Percentiles rank a stretch among this genome's conserved stretches.
These are phyloP conservation scores for Solanum piurae DNA, from an alignment of 257 asterid genomes.

Conservation along the genomic window DNA sequence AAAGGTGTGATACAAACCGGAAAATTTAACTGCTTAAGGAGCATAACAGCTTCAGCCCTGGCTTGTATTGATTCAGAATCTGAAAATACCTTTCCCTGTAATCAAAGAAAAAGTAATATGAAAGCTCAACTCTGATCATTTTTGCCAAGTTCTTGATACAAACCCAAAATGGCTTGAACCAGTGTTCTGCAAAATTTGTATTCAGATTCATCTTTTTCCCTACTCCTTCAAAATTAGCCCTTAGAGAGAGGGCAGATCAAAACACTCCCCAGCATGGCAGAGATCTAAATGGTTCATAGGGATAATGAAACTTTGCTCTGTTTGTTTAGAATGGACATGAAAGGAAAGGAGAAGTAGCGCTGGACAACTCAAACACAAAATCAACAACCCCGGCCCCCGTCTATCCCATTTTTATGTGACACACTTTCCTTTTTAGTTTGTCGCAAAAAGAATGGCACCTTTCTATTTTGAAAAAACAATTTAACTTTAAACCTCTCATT, in stretches of 20 bases:
- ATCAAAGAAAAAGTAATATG: conserved; percentile 6
- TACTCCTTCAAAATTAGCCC: background rate
- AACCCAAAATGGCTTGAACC: background rate
- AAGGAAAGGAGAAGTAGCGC: background rate
- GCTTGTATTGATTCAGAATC: conserved; percentile 98
- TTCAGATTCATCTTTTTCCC: background rate
- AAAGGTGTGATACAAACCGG: conserved; percentile 47
- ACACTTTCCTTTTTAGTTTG: background rate
- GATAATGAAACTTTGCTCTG: background rate
- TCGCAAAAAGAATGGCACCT: background rate
- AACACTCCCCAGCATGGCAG: background rate
- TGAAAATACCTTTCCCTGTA: conserved; percentile 89
- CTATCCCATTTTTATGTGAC: background rate
- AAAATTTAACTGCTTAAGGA: conserved; percentile 89
- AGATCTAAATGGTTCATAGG: background rate
- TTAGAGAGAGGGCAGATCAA: background rate
- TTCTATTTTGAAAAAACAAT: background rate
- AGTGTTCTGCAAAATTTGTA: background rate
- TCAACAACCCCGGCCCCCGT: background rate
- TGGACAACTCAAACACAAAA: background rate
- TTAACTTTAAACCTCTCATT: background rate
- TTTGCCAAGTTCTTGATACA: background rate
- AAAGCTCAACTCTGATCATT: background rate
- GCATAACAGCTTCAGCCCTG: conserved; percentile 98
- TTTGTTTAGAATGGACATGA: background rate